phyloP scores from a whole-genome alignment of 805 yeast genomes.

The Metschnikowia sp. region DNA sequence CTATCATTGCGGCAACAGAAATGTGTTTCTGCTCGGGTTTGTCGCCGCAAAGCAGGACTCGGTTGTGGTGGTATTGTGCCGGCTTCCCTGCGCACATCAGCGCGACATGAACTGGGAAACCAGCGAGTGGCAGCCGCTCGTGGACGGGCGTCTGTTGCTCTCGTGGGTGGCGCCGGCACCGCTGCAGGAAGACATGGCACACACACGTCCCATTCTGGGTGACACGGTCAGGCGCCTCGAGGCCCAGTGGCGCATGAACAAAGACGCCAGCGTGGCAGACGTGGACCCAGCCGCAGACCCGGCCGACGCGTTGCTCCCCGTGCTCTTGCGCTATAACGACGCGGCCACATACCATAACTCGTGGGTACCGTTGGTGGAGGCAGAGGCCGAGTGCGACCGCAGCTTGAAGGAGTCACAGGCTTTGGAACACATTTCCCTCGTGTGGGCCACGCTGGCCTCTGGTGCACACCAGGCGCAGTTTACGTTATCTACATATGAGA shows the following conservation, averaged over 20 bases:
- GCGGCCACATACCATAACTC: constrained; percentile 83
- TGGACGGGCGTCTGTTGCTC: constrained; percentile 73
- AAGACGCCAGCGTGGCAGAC: constrained; percentile 69
- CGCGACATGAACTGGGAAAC: constrained; percentile 85
- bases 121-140: constrained; percentile 80
- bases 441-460: constrained; percentile 69
- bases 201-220: constrained; percentile 53
- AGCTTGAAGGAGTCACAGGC: constrained; percentile 73
- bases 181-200: constrained; percentile 55
- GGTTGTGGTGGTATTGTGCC: constrained; percentile 81
- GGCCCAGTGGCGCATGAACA: constrained; percentile 74
- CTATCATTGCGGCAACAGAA: constrained; percentile 81
- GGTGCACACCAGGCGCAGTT: constrained; percentile 68
- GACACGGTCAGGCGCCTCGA: constrained; percentile 71
- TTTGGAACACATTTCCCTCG: constrained; percentile 64
- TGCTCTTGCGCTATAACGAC: constrained; percentile 72
- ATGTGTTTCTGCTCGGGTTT: constrained; percentile 76
- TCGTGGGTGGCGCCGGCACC: constrained; percentile 81
- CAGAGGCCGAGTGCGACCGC: constrained; percentile 79
- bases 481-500: constrained; percentile 62
- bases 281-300: constrained; percentile 44
- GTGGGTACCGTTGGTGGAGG: constrained; percentile 76
- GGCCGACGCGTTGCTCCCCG: constrained; percentile 55
- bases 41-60: constrained; percentile 84
- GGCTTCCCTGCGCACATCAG: constrained; percentile 81